Percentiles rank a stretch among this genome's conserved stretches.
These are phyloP conservation scores for Leptographium radiaticola DNA, from an alignment of 2,329 filamentous ascomycete genomes.

Conservation along the genomic window DNA sequence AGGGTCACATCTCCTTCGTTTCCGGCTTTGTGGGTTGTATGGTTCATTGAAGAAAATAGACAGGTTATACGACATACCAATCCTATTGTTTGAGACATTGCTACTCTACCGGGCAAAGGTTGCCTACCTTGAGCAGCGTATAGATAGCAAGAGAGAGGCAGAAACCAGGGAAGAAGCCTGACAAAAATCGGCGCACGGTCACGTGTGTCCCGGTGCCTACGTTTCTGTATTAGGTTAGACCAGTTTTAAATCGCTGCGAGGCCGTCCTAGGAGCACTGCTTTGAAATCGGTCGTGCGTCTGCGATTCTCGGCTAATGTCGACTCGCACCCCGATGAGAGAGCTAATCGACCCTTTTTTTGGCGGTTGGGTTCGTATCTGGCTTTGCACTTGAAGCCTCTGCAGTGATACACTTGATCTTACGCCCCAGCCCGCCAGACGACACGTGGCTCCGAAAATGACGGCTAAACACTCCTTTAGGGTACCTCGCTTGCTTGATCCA, in stretches of 20 bases:
- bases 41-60: background rate
- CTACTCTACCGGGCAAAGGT: background rate
- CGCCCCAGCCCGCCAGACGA: background rate
- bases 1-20: background rate
- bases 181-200: no score
- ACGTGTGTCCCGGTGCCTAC: no score
- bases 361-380: background rate
- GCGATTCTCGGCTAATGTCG: no score
- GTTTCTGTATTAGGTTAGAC: no score
- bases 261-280: no score
- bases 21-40: background rate
- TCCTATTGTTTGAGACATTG: constrained; percentile 70
- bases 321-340: no score
- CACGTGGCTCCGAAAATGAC: background rate
- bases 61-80: constrained; percentile 39
- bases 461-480: background rate
- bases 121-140: background rate
- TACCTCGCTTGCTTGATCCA: background rate
- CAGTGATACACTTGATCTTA: background rate
- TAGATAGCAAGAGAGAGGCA: no score
- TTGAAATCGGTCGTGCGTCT: no score
- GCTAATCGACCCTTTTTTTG: background rate
- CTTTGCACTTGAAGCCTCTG: background rate
- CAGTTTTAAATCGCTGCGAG: no score
- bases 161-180: no score